phyloP scores from a whole-genome alignment of 305 asterid genomes.

The Solanum hybrid region DNA sequence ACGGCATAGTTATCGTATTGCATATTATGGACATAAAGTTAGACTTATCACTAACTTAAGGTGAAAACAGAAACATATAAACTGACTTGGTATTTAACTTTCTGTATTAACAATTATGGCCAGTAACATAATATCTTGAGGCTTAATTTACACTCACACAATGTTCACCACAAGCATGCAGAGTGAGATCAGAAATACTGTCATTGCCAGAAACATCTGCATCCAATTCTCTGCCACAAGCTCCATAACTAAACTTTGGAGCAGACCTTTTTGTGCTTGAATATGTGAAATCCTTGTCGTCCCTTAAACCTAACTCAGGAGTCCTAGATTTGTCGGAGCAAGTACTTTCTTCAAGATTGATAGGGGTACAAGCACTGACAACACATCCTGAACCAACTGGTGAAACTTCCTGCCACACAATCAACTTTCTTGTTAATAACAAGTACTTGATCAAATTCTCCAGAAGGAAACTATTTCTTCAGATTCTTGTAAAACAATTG shows the following conservation, averaged over 20 bases:
- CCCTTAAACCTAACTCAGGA: slow-evolving; percentile 30
- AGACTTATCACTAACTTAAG: background rate
- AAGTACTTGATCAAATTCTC: slow-evolving; percentile 9
- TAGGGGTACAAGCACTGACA: slow-evolving; percentile 26
- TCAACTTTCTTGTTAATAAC: background rate
- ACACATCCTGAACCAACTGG: slow-evolving; percentile 55
- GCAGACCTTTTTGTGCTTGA: slow-evolving; percentile 33
- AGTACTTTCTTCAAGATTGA: slow-evolving; percentile 39
- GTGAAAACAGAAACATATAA: background rate
- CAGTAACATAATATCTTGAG: background rate
- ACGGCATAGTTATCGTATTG: background rate
- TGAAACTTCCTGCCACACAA: slow-evolving; percentile 43
- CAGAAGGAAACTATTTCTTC: slow-evolving; percentile 6
- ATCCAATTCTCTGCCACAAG: slow-evolving; percentile 24
- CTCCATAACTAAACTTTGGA: slow-evolving; percentile 25
- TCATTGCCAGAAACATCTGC: slow-evolving; percentile 28
- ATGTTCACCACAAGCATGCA: slow-evolving; percentile 33
- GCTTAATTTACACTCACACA: slow-evolving; percentile 44
- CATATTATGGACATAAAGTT: background rate
- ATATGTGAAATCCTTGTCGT: slow-evolving; percentile 20
- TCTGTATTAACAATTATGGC: background rate
- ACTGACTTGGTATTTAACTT: background rate
- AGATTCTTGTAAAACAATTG: slow-evolving; percentile 11
- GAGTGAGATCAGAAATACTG: slow-evolving; percentile 16
- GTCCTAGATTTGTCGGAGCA: slow-evolving; percentile 41